phyloP scores from a whole-genome alignment of 768 basidiomycete species.

The Lyophyllum decastes region DNA sequence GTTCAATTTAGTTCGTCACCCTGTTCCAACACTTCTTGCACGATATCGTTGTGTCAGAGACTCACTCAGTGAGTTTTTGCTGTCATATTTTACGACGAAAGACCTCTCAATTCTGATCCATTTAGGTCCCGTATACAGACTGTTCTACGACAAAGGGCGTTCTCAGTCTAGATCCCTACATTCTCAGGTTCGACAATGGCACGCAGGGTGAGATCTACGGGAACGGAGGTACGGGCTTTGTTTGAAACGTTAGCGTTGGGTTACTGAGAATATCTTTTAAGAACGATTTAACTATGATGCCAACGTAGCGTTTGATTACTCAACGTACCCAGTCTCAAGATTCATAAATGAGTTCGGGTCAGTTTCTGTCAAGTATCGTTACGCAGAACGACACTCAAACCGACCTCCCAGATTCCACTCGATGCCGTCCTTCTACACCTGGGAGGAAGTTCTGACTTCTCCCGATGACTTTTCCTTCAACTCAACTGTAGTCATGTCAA shows the following conservation, averaged over 20 bases:
- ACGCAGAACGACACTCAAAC: background rate
- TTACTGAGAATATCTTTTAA: conserved; percentile 15
- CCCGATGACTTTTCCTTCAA: conserved; percentile 59
- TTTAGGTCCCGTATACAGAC: conserved; percentile 56
- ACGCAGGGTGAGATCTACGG: conserved; percentile 58
- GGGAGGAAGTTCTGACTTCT: conserved; percentile 55
- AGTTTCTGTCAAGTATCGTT: conserved; percentile 3
- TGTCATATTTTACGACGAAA: background rate
- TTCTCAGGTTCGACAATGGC: conserved; percentile 49
- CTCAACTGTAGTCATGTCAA: conserved; percentile 54
- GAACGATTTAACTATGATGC: conserved; percentile 62
- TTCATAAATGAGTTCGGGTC: conserved; percentile 65
- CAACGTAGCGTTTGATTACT: conserved; percentile 51
- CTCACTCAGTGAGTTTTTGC: conserved; percentile 40
- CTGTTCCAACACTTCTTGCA: conserved; percentile 56
- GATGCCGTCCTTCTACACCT: conserved; percentile 62
- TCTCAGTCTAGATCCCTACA: conserved; percentile 56
- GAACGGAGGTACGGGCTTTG: conserved; percentile 41
- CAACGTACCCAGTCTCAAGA: conserved; percentile 49
- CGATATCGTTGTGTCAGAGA: conserved; percentile 47
- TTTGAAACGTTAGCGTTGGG: background rate
- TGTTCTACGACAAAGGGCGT: conserved; percentile 61
- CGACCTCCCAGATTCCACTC: conserved; percentile 50
- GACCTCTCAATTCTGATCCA: background rate
- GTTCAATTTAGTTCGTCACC: conserved; percentile 32